A percentile compares a stretch with the other conserved stretches of the same genome.
These are phyloP conservation scores for Clarireedia paspali DNA, from an alignment of 2,329 filamentous ascomycete species.

Conservation along the genomic window DNA sequence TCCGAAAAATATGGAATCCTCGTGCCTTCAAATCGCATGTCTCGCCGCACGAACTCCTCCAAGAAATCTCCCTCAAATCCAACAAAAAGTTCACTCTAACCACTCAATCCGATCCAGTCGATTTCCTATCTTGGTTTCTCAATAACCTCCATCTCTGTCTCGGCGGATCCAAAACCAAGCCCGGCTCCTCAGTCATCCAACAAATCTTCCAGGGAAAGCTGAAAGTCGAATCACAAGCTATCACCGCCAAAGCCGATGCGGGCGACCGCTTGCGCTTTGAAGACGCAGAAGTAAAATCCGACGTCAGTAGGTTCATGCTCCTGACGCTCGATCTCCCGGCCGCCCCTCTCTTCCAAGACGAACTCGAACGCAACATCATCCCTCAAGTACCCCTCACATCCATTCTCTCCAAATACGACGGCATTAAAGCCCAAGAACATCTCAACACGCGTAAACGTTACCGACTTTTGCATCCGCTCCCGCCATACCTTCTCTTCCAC, in stretches of 20 bases:
- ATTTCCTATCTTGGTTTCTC: constrained; percentile 95
- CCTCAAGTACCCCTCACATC: constrained; percentile 78
- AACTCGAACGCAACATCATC: constrained; percentile 91
- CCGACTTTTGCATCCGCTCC: constrained; percentile 80
- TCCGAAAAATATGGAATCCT: constrained; percentile 97
- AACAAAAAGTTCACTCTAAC: constrained; percentile 91
- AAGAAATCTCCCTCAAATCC: constrained; percentile 84
- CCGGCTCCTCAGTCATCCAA: constrained; percentile 79
- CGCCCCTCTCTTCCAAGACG: constrained; percentile 91
- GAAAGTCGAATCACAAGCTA: constrained; percentile 87
- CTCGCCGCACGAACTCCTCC: constrained; percentile 91
- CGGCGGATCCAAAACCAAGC: constrained; percentile 81
- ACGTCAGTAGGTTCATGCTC: constrained; percentile 76
- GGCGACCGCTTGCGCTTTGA: constrained; percentile 87
- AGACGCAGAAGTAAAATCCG: constrained; percentile 72
- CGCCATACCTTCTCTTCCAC: constrained; percentile 87
- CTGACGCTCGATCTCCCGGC: constrained; percentile 88
- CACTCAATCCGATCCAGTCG: constrained; percentile 86
- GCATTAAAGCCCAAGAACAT: constrained; percentile 77
- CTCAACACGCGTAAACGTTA: constrained; percentile 84
- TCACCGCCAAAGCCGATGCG: constrained; percentile 83
- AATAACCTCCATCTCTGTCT: constrained; percentile 91
- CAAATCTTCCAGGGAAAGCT: constrained; percentile 89
- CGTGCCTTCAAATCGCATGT: constrained; percentile 95
- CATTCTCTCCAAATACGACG: constrained; percentile 90